Percentiles rank a stretch among this genome's conserved stretches.
These are phyloP conservation scores for Miscanthus sacchariflorus DNA, from an alignment of 202 grass and related monocot species.

Conservation along the genomic window DNA sequence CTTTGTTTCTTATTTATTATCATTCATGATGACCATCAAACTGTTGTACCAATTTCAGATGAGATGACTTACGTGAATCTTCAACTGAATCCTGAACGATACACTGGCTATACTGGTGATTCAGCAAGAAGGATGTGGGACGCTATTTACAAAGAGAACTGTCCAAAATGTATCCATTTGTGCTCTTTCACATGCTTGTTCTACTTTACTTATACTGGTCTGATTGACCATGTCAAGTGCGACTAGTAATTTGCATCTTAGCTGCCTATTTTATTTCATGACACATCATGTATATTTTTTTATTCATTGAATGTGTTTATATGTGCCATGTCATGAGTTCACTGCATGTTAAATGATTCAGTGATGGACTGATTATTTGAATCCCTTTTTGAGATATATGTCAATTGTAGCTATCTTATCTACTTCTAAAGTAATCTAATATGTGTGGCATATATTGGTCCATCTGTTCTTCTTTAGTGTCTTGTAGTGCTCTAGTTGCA, in stretches of 20 bases:
- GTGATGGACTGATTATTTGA: not conserved
- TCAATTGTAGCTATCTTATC: not conserved
- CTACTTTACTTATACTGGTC: not conserved
- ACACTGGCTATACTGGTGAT: constrained; percentile 93
- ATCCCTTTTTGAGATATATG: constrained; percentile 4
- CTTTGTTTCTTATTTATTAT: constrained; percentile 28
- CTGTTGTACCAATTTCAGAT: constrained; percentile 56
- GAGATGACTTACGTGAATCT: constrained; percentile 98
- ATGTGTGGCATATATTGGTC: not conserved
- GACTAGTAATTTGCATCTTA: no score
- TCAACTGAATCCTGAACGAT: constrained; percentile 93
- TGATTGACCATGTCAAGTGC: not conserved
- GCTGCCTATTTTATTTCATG: not conserved
- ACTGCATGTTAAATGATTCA: not conserved
- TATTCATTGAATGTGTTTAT: not conserved
- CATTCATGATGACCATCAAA: constrained; percentile 27
- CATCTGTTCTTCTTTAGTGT: not conserved
- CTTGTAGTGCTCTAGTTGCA: not conserved
- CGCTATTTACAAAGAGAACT: constrained; percentile 95
- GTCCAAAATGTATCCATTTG: constrained; percentile 85
- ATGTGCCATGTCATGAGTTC: constrained; percentile 9
- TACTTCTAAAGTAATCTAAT: not conserved
- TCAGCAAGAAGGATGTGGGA: constrained; percentile 95
- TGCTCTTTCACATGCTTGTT: constrained; percentile 16
- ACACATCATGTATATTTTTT: not conserved